Evolutionary conservation across 306 rosid genomes (phyloP), one percentile per base, ranked within the genome.

Genomic region (Cercis canadensis): DNA sequence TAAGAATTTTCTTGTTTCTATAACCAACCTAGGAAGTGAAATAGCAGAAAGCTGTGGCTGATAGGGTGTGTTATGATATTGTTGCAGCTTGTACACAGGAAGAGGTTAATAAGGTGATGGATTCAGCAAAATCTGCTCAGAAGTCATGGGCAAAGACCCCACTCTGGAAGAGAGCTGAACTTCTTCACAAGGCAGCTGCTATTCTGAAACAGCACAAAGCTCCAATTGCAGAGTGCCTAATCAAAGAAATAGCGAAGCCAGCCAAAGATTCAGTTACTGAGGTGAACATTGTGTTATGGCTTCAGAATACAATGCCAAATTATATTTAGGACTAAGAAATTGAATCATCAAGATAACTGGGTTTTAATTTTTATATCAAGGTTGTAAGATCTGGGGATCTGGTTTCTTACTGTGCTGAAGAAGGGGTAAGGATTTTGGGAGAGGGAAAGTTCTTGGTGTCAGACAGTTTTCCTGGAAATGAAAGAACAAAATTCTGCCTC

Each of bases 361-460:
- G 11, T 11, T 71, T 39, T 64, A 10, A 21, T 37, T 64, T 57
- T 47, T 17, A 65, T 32, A 24, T 88, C 84, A 80, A 93, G 98
- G 99, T 95, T 81, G 97, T 95, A 79, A 95, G 99, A 80, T 95
- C 99, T 65, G 99, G 99, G 58, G 99, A 95, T 81, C 78, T 95
- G 81, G 69, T 95, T 76, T 95, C 99, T 65, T 95, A 95, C 62
- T 76, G 85, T 79, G 97, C 97, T 65, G 97, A 92, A 86, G 97
- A 92, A 81, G 97, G 96, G 32, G 96, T 92, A 2, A 89, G 99
- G 80, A 85, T 95, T 78, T 70, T 95, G 15, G 99, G 99, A 67
- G 99, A 95, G 72, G 99, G 99, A 21, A 95, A 95, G 84, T 95
- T 89, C 81, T 80, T 95, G 87, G 88, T 95, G 50, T 91, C 99